Conservation (phyloP, 371 early-diverging fungal species). For the Fennellomyces sp. region DNA sequence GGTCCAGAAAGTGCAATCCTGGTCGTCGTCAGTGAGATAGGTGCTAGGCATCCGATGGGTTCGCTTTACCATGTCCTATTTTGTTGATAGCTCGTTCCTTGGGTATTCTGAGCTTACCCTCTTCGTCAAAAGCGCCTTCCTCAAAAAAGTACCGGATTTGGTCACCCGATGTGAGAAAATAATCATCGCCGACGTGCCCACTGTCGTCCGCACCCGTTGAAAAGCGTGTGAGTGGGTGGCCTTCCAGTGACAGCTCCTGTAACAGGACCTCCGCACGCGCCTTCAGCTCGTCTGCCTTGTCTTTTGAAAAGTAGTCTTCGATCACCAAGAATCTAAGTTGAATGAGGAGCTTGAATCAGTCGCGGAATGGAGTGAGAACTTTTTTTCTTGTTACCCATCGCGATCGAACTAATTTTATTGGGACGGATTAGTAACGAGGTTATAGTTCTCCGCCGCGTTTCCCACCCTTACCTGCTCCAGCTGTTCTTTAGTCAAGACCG, state of each 20-base stretch:
- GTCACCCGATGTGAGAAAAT: conserved; percentile 85
- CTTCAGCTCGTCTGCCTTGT: conserved; percentile 35
- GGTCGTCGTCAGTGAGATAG: not conserved
- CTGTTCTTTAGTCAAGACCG: conserved; percentile 7
- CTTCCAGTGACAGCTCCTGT: conserved; percentile 63
- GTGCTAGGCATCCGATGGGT: not conserved
- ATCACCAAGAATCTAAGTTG: conserved; percentile 5
- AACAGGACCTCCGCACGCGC: conserved; percentile 64
- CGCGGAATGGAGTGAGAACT: not conserved
- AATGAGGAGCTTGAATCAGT: no score
- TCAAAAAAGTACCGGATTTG: conserved; percentile 91
- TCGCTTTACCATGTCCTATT: conserved; percentile 82
- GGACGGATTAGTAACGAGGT: not conserved
- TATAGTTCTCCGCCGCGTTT: no score
- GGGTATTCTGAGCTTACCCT: conserved; percentile 63
- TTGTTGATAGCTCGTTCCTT: conserved; percentile 84
- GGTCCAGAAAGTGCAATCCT: conserved; percentile 82
- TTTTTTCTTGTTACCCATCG: conserved; percentile 24
- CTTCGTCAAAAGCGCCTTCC: conserved; percentile 75
- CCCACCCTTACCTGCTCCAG: conserved; percentile 7
- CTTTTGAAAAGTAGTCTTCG: conserved; percentile 7
- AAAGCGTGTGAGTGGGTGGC: conserved; percentile 84
- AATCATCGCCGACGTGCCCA: conserved; percentile 85
- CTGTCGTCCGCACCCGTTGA: conserved; percentile 66
- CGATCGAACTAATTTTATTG: conserved; percentile 26